Evolutionary conservation across 768 basidiomycete species (phyloP), one percentile per base, ranked within the genome.

Genomic region (Agrocybe praecox): DNA sequence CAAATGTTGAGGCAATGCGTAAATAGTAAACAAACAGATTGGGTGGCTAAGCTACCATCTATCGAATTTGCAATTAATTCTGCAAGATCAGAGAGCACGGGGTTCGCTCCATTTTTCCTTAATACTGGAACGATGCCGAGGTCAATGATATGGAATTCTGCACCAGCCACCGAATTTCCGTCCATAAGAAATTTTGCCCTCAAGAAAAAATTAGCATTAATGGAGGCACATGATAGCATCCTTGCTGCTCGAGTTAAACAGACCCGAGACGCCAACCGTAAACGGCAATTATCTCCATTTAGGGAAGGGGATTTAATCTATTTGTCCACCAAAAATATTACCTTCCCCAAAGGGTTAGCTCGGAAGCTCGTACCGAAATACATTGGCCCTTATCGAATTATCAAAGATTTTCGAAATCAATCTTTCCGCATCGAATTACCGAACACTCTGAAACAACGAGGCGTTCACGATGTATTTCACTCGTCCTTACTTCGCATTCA

Each of bases 191-290:
- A 43, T 4, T 62, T 64, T 21, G 63, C 57, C 0, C 10, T 52
- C 6, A 50, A 52, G 8, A 50, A 51, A 2, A 62, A 57, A 23
- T 18, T 49, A 9, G 68, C 71, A 23, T 29, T 72, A 1, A 52
- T 63, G 17, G 54, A 66, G 15, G 73, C 72, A 0, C 68, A 69
- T 40, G 74, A 75, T 45, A 67, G 65, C 47, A 60, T 76, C 0
- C 29, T 70, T 48, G n/a, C 46, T 1, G 67, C 74, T 1, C 66
- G 70, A 42, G 56, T 70, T 0, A 43, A 61, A 1, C 74, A 76
- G 42, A 67, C 72, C 0, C 24, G 50, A 9, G n/a, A 59, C 15
- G 69, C 70, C 0, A 69, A 75, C 45, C 11, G 59, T 14, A 24
- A 60, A 24, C 58, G 67, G 10, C 51, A 49, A n/a, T 36, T 23